A percentile compares a stretch with the other conserved stretches of the same genome.
Conservation (phyloP, 768 basidiomycete genomes). For the Astraeus odoratus region DNA sequence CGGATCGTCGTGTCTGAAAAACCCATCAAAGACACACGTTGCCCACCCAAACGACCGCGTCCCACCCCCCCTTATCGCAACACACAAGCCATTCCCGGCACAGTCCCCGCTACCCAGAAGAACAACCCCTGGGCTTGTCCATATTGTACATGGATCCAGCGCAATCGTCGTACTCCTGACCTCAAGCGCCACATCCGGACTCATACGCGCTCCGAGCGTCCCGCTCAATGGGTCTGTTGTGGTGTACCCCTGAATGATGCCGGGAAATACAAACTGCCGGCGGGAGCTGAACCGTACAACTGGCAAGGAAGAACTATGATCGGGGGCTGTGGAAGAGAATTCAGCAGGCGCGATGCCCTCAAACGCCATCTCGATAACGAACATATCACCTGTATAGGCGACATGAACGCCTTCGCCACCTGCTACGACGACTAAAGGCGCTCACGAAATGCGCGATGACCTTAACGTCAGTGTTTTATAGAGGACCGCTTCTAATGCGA, state of each 20-base stretch:
- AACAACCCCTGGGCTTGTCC: conserved; percentile 39
- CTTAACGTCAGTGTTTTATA: conserved; percentile 4
- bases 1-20: conserved; percentile 7
- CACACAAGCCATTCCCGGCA: conserved; percentile 30
- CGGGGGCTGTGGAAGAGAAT: conserved; percentile 33
- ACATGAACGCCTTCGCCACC: conserved; percentile 24
- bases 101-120: conserved; percentile 14
- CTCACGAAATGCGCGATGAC: neutral
- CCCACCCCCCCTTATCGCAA: conserved; percentile 39
- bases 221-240: conserved; percentile 34
- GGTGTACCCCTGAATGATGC: conserved; percentile 26
- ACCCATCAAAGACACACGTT: conserved; percentile 1
- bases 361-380: conserved; percentile 34
- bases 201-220: conserved; percentile 34
- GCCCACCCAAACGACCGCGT: conserved; percentile 22
- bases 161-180: conserved; percentile 48
- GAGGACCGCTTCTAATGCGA: neutral
- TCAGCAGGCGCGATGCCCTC: conserved; percentile 34
- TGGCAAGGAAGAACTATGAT: conserved; percentile 27
- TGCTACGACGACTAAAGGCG: conserved; percentile 13
- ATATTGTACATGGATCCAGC: conserved; percentile 40
- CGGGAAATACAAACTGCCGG: conserved; percentile 13
- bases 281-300: conserved; percentile 17
- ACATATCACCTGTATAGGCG: conserved; percentile 27
- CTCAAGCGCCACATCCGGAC: conserved; percentile 53